Base-by-base conservation (phyloP, 352 stramenopile genomes). In the Elongisporangium undulatum region DNA sequence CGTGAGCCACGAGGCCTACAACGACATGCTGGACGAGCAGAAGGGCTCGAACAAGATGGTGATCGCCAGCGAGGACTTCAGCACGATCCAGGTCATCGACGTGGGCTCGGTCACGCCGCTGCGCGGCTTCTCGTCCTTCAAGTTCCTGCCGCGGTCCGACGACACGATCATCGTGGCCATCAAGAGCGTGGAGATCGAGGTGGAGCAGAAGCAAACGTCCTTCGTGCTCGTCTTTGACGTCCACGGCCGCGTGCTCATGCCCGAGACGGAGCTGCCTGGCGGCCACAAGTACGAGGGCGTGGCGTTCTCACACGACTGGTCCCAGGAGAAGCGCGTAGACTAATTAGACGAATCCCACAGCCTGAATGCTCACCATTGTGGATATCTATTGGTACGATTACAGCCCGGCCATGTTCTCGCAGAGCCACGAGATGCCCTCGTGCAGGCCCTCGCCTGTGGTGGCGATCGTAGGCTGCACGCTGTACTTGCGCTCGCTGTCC, bases 11-110 rank as follows among this genome's bases (percentile, higher is more conserved):
- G 82, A 98, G 38, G 64, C 75, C 12, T 99, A 99, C 72, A 96
- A 99, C 73, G 96, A 99, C 61, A 85, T 93, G 56, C 56, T 88
- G 50, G 97, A 99, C 68, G 97, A 99, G 69, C 88, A 74, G 55
- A 85, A 88, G 41, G 90, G 91, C 38, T 93, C 84, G 17, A 97
- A 97, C 69, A 87, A 95, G 67, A 58, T 98, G 26, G 74, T 97
- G 9, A 78, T 97, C 61, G 87, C 87, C 15, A 92, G 87, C 39
- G 89, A 97, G 59, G 83, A 97, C 65, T 98, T 98, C 56, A 91
- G 78, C 54, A 76, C 67, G 49, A 85, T 97, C 29, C 62, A 92
- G 24, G 85, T 97, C 53, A 66, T 82, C 26, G 75, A 89, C 20
- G 75, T 97, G n/a, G 92, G 90, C 56, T 82, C 74, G 12, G 67